These are phyloP conservation scores for Amanita subjunquillea DNA, from an alignment of 768 basidiomycete species.

Conservation along the genomic window DNA sequence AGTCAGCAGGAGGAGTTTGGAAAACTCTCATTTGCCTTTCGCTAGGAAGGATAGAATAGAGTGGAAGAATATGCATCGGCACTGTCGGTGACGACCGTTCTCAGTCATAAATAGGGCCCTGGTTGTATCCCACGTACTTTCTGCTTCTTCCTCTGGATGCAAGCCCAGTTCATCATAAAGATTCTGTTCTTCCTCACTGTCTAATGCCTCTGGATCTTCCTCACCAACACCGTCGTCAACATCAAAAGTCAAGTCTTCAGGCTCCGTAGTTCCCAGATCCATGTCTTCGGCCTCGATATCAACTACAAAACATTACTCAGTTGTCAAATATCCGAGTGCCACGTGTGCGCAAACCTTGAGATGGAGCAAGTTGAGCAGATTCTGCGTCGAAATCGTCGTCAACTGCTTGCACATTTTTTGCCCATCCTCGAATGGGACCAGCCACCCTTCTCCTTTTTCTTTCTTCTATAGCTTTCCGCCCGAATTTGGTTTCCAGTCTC, in stretches of 20 bases:
- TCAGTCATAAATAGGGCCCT: slow-evolving; percentile 1
- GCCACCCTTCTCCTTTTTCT: slow-evolving; percentile 27
- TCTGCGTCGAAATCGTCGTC: not conserved
- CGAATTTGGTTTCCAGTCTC: slow-evolving; percentile 71
- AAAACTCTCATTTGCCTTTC: slow-evolving; percentile 97
- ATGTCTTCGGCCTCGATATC: slow-evolving; percentile 78
- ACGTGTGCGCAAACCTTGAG: slow-evolving; percentile 31
- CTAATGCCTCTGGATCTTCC: slow-evolving; percentile 70
- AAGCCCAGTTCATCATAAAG: slow-evolving; percentile 47
- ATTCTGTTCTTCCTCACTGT: slow-evolving; percentile 59
- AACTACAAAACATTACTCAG: slow-evolving; percentile 24
- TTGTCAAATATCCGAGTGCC: not conserved
- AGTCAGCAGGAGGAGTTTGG: slow-evolving; percentile 65
- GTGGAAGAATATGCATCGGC: slow-evolving; percentile 89
- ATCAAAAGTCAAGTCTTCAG: slow-evolving; percentile 54
- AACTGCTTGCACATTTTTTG: not conserved
- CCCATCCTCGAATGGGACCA: slow-evolving; percentile 2
- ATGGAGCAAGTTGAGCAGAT: slow-evolving; percentile 21
- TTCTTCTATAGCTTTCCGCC: slow-evolving; percentile 49
- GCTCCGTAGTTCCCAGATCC: slow-evolving; percentile 44
- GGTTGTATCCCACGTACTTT: slow-evolving; percentile 32
- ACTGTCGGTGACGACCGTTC: slow-evolving; percentile 29
- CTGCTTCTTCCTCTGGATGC: slow-evolving; percentile 48
- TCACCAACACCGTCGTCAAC: slow-evolving; percentile 52
- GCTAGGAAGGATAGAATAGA: slow-evolving; percentile 87